Percentiles rank a stretch among this genome's conserved stretches.
Evolutionary conservation across 2,329 filamentous ascomycete genomes (phyloP).

Genomic region (Cladosporium austrohemisphaericum): DNA sequence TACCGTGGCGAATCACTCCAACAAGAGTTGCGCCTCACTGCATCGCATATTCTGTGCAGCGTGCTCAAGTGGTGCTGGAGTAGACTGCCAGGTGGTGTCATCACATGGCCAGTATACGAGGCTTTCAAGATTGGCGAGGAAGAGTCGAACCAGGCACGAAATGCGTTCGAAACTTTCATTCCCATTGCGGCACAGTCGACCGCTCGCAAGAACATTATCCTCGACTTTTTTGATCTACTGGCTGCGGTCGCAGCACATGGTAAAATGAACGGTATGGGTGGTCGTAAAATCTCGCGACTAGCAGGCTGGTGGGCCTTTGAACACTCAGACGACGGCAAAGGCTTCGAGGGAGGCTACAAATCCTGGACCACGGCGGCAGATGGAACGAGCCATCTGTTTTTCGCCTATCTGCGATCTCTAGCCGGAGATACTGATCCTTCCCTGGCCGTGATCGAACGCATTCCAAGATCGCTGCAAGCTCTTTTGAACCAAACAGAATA

Average conservation of each 20-base stretch:
- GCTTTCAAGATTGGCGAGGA: slow-evolving; percentile 91
- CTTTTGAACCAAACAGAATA: slow-evolving; percentile 91
- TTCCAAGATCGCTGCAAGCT: slow-evolving; percentile 88
- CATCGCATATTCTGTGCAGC: slow-evolving; percentile 91
- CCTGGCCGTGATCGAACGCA: slow-evolving; percentile 72
- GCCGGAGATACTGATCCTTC: slow-evolving; percentile 70
- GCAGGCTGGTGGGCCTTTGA: slow-evolving; percentile 99
- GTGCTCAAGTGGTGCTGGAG: slow-evolving; percentile 99
- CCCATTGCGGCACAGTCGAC: slow-evolving; percentile 88
- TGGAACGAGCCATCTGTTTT: slow-evolving; percentile 95
- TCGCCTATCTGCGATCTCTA: slow-evolving; percentile 88
- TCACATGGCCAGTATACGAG: slow-evolving; percentile 96
- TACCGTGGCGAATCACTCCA: slow-evolving; percentile 66
- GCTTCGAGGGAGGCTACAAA: slow-evolving; percentile 92
- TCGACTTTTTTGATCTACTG: slow-evolving; percentile 93
- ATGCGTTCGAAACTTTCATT: slow-evolving; percentile 95
- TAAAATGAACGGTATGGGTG: slow-evolving; percentile 88
- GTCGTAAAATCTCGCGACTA: slow-evolving; percentile 88
- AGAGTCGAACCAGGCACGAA: slow-evolving; percentile 85
- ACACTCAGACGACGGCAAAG: slow-evolving; percentile 77
- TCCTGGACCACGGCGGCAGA: slow-evolving; percentile 87
- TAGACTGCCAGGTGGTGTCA: slow-evolving; percentile 81
- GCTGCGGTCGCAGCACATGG: slow-evolving; percentile 87
- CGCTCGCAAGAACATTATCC: slow-evolving; percentile 81
- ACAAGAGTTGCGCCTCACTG: slow-evolving; percentile 86